These are phyloP conservation scores for Camellia sinensis DNA, from an alignment of 148 eudicot species.

Conservation along the genomic window DNA sequence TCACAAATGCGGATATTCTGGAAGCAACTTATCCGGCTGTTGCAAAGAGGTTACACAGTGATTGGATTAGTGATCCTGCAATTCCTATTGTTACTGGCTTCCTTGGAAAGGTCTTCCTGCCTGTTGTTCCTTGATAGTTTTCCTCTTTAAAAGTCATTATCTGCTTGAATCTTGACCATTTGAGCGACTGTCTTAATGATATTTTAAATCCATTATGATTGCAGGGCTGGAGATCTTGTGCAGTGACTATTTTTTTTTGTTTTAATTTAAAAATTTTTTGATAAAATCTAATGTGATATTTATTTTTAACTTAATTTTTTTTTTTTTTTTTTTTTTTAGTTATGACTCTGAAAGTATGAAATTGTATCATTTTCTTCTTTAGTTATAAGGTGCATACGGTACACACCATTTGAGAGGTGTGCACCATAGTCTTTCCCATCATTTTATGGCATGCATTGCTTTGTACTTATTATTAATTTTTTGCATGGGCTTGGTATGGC, in stretches of 20 bases:
- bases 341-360: not conserved
- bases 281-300: too few relatives aligned
- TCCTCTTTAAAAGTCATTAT: not conserved
- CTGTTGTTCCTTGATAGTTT: not conserved
- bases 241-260: conserved; percentile 52
- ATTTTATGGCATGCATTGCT: not conserved
- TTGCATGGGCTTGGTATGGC: not conserved
- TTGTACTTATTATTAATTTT: not conserved
- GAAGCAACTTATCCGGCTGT: conserved; percentile 98
- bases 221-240: conserved; percentile 89
- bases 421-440: not conserved
- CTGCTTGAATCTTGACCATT: conserved; percentile 2
- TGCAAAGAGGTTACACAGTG: conserved; percentile 70
- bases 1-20: conserved; percentile 92
- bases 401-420: too few relatives aligned
- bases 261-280: too few relatives aligned
- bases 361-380: not conserved
- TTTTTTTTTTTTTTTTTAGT: not conserved
- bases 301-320: too few relatives aligned
- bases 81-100: conserved; percentile 93
- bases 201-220: conserved; percentile 10
- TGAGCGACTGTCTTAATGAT: not conserved
- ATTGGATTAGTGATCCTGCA: conserved; percentile 79
- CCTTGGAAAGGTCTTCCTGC: conserved; percentile 79
- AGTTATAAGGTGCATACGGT: too few relatives aligned